Conservation (phyloP, 2,329 filamentous ascomycete genomes). For the Clonostachys chloroleuca region DNA sequence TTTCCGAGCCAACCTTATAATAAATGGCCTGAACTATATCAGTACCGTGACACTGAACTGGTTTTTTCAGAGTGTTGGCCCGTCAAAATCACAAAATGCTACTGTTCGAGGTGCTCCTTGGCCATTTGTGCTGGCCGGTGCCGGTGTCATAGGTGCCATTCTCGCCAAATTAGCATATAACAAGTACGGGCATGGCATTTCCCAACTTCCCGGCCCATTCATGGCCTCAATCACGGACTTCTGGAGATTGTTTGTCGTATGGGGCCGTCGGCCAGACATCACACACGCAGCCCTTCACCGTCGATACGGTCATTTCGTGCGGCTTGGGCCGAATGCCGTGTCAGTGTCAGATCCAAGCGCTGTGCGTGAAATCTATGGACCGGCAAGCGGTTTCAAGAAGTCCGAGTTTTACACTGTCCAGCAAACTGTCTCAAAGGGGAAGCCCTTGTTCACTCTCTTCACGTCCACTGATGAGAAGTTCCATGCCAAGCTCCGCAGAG, state of each 20-base stretch:
- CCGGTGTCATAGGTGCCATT: too few species aligned
- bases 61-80: accelerated
- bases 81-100: too few species aligned
- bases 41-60: too few species aligned
- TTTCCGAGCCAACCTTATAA: too few species aligned
- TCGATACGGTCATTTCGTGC: constrained; percentile 69
- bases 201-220: too few species aligned
- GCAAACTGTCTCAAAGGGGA: constrained; percentile 65
- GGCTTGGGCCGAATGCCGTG: constrained; percentile 68
- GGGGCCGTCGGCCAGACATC: too few species aligned
- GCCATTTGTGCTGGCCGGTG: too few species aligned
- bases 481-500: constrained; percentile 30
- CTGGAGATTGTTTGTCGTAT: neutral
- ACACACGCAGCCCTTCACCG: constrained; percentile 37
- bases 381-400: constrained; percentile 80
- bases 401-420: constrained; percentile 81
- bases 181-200: too few species aligned
- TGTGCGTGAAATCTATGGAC: constrained; percentile 71
- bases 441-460: constrained; percentile 68
- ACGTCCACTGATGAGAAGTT: constrained; percentile 71
- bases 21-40: too few species aligned
- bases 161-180: too few species aligned
- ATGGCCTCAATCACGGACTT: too few species aligned
- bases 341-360: constrained; percentile 72
- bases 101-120: too few species aligned